Percentiles rank a stretch among this genome's conserved stretches.
Conservation (phyloP, 768 basidiomycete species). For the Lentinus brumalis region DNA sequence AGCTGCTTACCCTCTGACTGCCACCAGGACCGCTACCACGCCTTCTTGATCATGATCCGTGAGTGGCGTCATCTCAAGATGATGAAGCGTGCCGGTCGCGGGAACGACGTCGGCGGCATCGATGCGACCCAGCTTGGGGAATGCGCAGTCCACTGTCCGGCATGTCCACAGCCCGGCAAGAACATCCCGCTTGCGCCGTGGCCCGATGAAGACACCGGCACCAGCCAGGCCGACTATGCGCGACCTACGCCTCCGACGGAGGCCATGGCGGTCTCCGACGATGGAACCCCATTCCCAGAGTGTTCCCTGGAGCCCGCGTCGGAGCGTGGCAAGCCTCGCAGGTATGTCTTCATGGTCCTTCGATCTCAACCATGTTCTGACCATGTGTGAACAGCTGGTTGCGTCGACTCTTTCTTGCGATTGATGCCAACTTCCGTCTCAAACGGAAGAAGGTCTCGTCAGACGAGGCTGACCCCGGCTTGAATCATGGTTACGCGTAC, state of each 20-base stretch:
- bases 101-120: slow-evolving; percentile 21
- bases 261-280: too few species aligned
- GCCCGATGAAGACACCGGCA: too few species aligned
- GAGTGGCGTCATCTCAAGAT: slow-evolving; percentile 24
- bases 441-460: slow-evolving; percentile 23
- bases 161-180: slow-evolving; percentile 25
- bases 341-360: too few species aligned
- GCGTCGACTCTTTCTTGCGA: slow-evolving; percentile 27
- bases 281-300: too few species aligned
- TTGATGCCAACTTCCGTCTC: slow-evolving; percentile 34
- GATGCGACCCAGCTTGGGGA: slow-evolving; percentile 11
- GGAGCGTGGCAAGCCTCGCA: too few species aligned
- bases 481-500: slow-evolving; percentile 29
- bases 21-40: slow-evolving; percentile 21
- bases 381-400: slow-evolving; percentile 22
- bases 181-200: slow-evolving; percentile 8
- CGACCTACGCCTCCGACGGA: too few species aligned
- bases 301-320: too few species aligned
- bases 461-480: slow-evolving; percentile 21
- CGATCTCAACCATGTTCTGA: too few species aligned
- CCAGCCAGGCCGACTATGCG: too few species aligned
- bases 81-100: slow-evolving; percentile 25
- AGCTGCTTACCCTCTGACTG: not conserved
- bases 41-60: slow-evolving; percentile 18
- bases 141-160: slow-evolving; percentile 25